Evolutionary conservation across 2,329 filamentous ascomycete species (phyloP).

Genomic region (Spiromastix sp.): DNA sequence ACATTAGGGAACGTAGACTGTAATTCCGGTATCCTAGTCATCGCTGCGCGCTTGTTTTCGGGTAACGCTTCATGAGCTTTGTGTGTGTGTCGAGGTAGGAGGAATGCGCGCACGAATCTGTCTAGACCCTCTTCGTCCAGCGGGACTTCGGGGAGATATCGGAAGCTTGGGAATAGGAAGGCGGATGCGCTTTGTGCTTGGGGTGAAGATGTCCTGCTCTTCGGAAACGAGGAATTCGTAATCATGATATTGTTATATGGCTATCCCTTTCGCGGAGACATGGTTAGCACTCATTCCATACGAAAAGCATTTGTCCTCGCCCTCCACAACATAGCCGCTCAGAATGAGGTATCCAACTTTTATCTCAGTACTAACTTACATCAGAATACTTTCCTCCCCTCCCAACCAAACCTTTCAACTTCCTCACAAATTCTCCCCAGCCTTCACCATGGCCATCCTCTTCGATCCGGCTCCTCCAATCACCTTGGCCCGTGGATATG

Average conservation of each 20-base stretch:
- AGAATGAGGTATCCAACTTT: not conserved
- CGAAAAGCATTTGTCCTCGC: not conserved
- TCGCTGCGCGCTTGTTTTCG: constrained; percentile 16
- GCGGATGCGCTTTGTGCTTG: constrained; percentile 40
- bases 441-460: constrained; percentile 53
- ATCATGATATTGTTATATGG: constrained; percentile 74
- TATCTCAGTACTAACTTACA: constrained; percentile 37
- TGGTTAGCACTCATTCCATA: constrained; percentile 4
- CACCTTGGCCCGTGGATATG: constrained; percentile 65
- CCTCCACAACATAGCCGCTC: not conserved
- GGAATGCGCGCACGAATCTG: constrained; percentile 34
- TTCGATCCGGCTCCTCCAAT: constrained; percentile 80
- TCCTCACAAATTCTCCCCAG: constrained; percentile 44
- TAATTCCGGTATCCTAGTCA: constrained; percentile 41
- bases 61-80: constrained; percentile 23
- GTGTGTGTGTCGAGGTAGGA: constrained; percentile 27
- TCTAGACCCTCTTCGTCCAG: constrained; percentile 45
- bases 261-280: constrained; percentile 35
- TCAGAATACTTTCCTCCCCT: constrained; percentile 56
- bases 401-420: constrained; percentile 58
- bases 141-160: constrained; percentile 63
- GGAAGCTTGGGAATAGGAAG: constrained; percentile 74
- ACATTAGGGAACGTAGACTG: constrained; percentile 47
- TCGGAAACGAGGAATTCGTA: constrained; percentile 65
- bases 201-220: constrained; percentile 15